Base-by-base conservation (phyloP, 1,284 basidiomycete genomes). In the Takashimella tepidaria region DNA sequence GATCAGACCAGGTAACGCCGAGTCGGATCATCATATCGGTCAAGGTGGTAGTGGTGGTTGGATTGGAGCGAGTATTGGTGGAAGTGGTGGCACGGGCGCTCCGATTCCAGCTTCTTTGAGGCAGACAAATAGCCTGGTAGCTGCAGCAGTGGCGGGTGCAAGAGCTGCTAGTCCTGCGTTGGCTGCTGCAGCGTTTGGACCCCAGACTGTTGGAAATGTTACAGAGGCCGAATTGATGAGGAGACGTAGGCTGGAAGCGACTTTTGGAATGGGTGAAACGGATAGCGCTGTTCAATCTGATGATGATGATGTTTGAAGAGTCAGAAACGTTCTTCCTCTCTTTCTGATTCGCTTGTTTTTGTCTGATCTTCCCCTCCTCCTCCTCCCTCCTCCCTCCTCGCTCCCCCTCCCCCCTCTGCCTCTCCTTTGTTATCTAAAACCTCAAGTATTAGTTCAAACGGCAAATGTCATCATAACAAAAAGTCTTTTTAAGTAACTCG, bases 181-280 rank as follows among this genome's bases (percentile, higher is more conserved):
- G 22, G 70, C 59, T 21, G 70, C 62, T 16, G 69, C 69, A 0
- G 70, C 70, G 0, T 49, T 70, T 11, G 66, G 66, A n/a, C 61
- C 58, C 76, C 80, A 74, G 79, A 79, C 41, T 80, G 84, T 53
- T 5, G 63, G 62, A 22, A 82, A 84, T 66, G 83, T 85, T 44
- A 87, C 82, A 20, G 88, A 91, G 75, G 83, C 79, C 11, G 89
- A 91, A 76, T 71, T 92, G 67, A 84, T 91, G 82, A 76, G 87
- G 67, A 76, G 89, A 53, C 79, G 89, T 56, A 78, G 89, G 49
- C 63, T 72, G 47, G 77, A 79, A 58, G 77, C 77, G 19, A 76
- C 79, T 16, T 70, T 69, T 42, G 78, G 77, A 11, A 72, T 77
- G 57, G 71, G 70, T 10, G 69, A 70, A 57, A 66, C 61, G 16